phyloP scores from a whole-genome alignment of 805 yeast species.

The Metschnikowia drakensbergensis region DNA sequence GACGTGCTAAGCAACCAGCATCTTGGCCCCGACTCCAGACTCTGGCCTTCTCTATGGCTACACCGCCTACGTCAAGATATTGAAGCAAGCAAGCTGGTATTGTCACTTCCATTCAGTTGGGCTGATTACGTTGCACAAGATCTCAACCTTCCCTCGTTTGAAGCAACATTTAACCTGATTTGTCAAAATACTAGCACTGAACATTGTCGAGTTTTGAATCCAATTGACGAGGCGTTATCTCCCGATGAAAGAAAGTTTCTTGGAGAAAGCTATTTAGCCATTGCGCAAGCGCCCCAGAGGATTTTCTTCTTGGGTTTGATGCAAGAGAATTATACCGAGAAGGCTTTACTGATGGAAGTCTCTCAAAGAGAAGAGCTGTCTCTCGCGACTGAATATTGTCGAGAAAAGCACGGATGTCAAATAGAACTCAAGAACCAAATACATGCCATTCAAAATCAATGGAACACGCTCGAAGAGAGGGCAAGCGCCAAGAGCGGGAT shows the following conservation, averaged over 20 bases:
- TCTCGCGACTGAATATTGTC: background rate
- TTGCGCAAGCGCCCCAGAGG: background rate
- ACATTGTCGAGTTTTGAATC: background rate
- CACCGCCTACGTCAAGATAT: background rate
- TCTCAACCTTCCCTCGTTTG: background rate
- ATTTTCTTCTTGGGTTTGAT: background rate
- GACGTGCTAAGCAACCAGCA: background rate
- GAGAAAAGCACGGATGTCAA: background rate
- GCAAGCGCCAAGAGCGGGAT: background rate
- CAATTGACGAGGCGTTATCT: background rate
- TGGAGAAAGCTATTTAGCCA: background rate
- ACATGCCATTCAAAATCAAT: background rate
- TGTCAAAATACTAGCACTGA: background rate
- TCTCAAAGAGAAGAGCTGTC: background rate
- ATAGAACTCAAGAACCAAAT: background rate
- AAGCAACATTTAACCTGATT: background rate
- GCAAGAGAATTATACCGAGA: background rate
- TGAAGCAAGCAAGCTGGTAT: background rate
- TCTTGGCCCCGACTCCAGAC: constrained; percentile 1
- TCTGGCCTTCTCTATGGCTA: constrained; percentile 6
- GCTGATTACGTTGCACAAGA: background rate
- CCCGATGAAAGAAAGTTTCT: background rate
- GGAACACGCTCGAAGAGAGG: background rate
- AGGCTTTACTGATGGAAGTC: background rate
- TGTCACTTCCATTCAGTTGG: background rate